phyloP scores from a whole-genome alignment of 495 filamentous ascomycete genomes.

The Baudoinia panamericana region DNA sequence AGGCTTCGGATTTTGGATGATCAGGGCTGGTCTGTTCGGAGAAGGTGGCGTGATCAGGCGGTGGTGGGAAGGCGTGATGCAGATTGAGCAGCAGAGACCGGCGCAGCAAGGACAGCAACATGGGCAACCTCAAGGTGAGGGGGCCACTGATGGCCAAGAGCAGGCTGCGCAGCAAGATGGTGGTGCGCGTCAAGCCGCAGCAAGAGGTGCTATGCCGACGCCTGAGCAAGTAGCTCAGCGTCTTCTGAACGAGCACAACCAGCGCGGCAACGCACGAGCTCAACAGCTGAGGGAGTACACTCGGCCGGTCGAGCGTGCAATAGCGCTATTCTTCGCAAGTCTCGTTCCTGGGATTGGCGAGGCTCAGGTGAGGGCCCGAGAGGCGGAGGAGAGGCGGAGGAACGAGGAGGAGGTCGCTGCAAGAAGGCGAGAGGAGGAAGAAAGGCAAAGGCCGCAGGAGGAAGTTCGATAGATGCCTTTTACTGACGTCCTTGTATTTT shows the following conservation, averaged over 20 bases:
- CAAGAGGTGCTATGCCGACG: slow-evolving; percentile 28
- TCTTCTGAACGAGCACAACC: slow-evolving; percentile 39
- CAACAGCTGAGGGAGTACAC: slow-evolving; percentile 39
- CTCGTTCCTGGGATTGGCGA: slow-evolving; percentile 77
- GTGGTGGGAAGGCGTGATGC: slow-evolving; percentile 19
- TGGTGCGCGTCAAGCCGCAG: slow-evolving; percentile 5
- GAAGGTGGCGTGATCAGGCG: slow-evolving; percentile 19
- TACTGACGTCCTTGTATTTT: too few relatives aligned
- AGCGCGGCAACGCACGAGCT: slow-evolving; percentile 26
- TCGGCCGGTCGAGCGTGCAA: slow-evolving; percentile 54
- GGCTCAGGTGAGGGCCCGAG: slow-evolving; percentile 58
- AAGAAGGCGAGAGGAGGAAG: slow-evolving; percentile 37
- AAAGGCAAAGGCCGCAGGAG: slow-evolving; percentile 36
- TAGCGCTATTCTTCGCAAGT: slow-evolving; percentile 75
- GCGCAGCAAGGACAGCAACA: neutral
- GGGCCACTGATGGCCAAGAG: too few relatives aligned
- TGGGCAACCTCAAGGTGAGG: neutral
- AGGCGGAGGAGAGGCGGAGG: slow-evolving; percentile 28
- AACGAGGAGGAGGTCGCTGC: slow-evolving; percentile 34
- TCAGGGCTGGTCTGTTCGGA: slow-evolving; percentile 50
- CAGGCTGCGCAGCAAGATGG: neutral
- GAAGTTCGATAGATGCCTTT: too few relatives aligned
- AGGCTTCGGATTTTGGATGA: slow-evolving; percentile 46
- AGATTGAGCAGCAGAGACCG: slow-evolving; percentile 1
- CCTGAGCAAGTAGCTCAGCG: slow-evolving; percentile 43